phyloP scores from a whole-genome alignment of 768 basidiomycete genomes.

The Arthromyces matolae region DNA sequence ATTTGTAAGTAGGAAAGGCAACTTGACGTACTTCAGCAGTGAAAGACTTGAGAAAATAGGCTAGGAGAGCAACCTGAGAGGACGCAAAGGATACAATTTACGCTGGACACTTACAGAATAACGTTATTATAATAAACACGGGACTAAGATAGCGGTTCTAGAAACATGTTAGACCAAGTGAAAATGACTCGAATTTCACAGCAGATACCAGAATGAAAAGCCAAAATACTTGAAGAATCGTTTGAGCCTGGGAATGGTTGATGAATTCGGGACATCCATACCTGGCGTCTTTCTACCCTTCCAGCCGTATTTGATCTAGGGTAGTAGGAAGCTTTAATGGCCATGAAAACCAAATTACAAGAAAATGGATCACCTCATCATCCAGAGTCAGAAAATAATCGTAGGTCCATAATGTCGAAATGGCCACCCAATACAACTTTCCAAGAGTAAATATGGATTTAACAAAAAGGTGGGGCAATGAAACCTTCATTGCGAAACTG shows the following conservation, averaged over 20 bases:
- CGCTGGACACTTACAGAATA: conserved; percentile 13
- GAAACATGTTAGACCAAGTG: neutral
- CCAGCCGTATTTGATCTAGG: conserved; percentile 7
- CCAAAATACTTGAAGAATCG: conserved; percentile 10
- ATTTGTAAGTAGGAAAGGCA: no score
- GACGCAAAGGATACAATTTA: no score
- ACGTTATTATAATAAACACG: conserved; percentile 13
- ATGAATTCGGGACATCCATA: neutral
- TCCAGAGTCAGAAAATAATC: conserved; percentile 15
- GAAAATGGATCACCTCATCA: conserved; percentile 9
- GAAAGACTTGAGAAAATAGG: no score
- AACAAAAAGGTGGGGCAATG: no score
- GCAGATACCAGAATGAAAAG: conserved; percentile 9
- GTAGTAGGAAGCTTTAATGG: no score
- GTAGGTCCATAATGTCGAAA: conserved; percentile 14
- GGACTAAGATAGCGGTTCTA: conserved; percentile 18
- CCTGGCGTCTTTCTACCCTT: conserved; percentile 1
- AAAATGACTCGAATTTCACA: no score
- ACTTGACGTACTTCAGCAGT: conserved; percentile 1
- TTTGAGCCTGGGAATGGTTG: no score
- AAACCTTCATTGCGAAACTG: conserved; percentile 10
- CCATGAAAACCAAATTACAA: neutral
- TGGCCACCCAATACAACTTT: conserved; percentile 15
- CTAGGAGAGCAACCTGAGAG: no score
- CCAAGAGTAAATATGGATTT: neutral